Evolutionary conservation across 306 rosid genomes (phyloP), one percentile per base, ranked within the genome.

Genomic region (Rubus idaeus): DNA sequence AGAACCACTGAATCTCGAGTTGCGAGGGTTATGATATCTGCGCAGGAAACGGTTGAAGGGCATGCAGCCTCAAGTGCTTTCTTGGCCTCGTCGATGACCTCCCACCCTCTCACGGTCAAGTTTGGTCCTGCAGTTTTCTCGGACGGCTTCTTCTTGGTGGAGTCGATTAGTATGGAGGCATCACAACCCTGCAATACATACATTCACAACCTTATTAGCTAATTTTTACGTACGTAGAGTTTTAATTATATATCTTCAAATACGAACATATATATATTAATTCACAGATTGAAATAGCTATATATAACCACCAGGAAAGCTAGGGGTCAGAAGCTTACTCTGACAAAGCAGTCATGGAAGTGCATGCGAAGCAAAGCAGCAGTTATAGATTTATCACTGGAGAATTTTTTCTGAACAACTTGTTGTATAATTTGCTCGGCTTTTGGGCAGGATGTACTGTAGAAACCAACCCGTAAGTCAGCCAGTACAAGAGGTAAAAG

Each of bases 321-420:
- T 30, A 30, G 35, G 35, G 2, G 35, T 30, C 35, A 30, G 35
- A 30, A 30, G 35, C 86, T 77, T 84, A 89, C 88, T 8, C 75
- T 71, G 20, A 88, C 89, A 71, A 83, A 88, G 73, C 92, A 90
- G 61, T 90, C 90, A 10, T 86, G 96, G 21, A 88, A 90, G 70
- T 90, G 92, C 92, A 88, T 39, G 49, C 86, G 88, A 68, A 83
- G 85, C 78, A 90, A 76, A 56, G 79, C 86, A 4, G 88, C 87
- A 2, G 89, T 79, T 14, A 88, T 78, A 63, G 88, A 73, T 5
- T 17, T 73, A 77, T 86, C 85, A 2, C 66, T 67, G 8, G 67
- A 44, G 76, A 88, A 88, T 18, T 61, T 77, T 44, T 47, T 75
- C 53, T 83, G 77, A 9, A 90, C 91, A 0, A 55, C 81, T 82